phyloP scores from a whole-genome alignment of 768 basidiomycete species.

The Strobilomyces dryophilus region DNA sequence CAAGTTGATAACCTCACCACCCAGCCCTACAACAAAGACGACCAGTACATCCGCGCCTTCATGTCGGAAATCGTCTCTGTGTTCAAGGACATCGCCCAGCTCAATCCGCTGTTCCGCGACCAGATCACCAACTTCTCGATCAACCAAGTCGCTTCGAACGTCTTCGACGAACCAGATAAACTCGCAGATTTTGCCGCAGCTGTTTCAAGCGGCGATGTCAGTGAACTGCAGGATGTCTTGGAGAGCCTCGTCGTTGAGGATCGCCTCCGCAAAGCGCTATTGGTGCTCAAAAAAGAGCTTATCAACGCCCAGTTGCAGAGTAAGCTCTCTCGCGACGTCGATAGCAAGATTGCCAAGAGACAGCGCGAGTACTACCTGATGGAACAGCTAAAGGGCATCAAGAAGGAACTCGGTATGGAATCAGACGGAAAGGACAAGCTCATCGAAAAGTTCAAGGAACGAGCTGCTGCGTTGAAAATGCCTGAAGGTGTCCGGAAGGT shows the following conservation, averaged over 20 bases:
- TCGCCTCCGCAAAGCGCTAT: constrained; percentile 80
- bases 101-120: constrained; percentile 97
- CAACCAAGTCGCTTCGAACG: constrained; percentile 86
- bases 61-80: constrained; percentile 95
- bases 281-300: constrained; percentile 95
- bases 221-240: constrained; percentile 90
- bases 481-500: constrained; percentile 87
- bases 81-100: constrained; percentile 97
- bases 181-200: constrained; percentile 97
- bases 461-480: constrained; percentile 80
- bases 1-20: constrained; percentile 81
- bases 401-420: constrained; percentile 95
- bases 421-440: constrained; percentile 93
- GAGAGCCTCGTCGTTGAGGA: constrained; percentile 86
- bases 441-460: constrained; percentile 87
- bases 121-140: constrained; percentile 97
- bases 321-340: constrained; percentile 90
- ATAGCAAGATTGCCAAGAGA: constrained; percentile 90
- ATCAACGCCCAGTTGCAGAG: constrained; percentile 95
- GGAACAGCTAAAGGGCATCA: constrained; percentile 96
- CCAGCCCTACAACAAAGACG: constrained; percentile 84
- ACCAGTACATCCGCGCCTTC: constrained; percentile 93
- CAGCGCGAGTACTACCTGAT: constrained; percentile 94
- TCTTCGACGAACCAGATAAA: constrained; percentile 97
- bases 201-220: constrained; percentile 87